Base-by-base conservation (phyloP, 2,329 filamentous ascomycete species). In the Trichocomaceae sp. region DNA sequence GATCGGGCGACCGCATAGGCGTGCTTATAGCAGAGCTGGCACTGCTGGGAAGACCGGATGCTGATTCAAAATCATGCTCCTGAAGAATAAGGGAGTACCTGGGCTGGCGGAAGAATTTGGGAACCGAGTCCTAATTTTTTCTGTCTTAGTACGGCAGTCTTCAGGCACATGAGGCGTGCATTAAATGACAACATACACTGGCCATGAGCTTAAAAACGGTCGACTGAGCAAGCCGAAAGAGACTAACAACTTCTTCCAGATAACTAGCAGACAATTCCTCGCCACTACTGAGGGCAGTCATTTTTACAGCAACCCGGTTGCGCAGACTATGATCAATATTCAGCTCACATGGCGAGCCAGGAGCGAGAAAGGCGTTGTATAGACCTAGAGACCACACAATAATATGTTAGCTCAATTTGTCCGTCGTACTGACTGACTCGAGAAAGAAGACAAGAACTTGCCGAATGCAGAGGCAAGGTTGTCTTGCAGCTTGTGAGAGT, bases 121-220 rank as follows among this genome's bases (percentile, higher is more conserved):
- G 82, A 13, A 84, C 80, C 9, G 82, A 85, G 67, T 85, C 82
- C 80, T 84, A 58, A 4, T 15, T 10, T 33, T n/a, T 12, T 13
- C 12, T 17, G 47, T 44, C n/a, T n/a, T 26, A 35, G n/a, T 26
- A 26, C 7, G 7, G 23, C 7, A 26, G 23, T 15, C 7, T n/a
- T 17, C 0, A 20, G 19, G 9, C 6, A 22, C n/a, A n/a, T n/a
- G 5, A 42, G 15, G 7, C 37, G 47, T 49, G 7, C 2, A 33
- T 13, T 12, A n/a, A 17, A 5, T 4, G 10, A 31, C 17, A 44
- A 85, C 91, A 81, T 85, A 96, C 91, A 73, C 90, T 96, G 60
- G 92, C 93, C 92, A 99, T 97, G 63, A 97, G 77, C 77, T 97
- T 97, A 77, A 97, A 97, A 44, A 99, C 92, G 15, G 91, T 93